Percentiles rank a stretch among this genome's conserved stretches.
Conservation (phyloP, 1,139 yeast genomes). For the Pneumocystis murina region DNA sequence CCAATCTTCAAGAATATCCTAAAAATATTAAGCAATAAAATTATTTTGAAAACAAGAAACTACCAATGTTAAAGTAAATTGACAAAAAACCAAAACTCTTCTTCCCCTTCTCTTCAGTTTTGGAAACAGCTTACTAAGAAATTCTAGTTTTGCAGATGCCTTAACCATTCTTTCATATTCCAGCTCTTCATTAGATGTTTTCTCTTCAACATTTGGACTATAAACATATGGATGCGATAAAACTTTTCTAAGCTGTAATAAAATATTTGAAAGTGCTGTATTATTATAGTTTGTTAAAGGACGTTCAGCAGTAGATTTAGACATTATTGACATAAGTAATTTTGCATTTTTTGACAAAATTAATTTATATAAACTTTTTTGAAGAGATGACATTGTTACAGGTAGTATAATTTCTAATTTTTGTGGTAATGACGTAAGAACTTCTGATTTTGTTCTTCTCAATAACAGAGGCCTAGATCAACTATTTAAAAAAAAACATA, state of each 20-base stretch:
- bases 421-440: constrained; percentile 14
- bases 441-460: constrained; percentile 16
- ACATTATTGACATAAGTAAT: constrained; percentile 13
- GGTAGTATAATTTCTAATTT: constrained; percentile 17
- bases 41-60: constrained; percentile 82
- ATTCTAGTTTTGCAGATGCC: constrained; percentile 53
- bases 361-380: constrained; percentile 14
- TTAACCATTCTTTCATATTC: constrained; percentile 10
- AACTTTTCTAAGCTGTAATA: constrained; percentile 15
- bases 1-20: constrained; percentile 47
- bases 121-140: constrained; percentile 58
- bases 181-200: constrained; percentile 8
- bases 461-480: constrained; percentile 13
- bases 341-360: constrained; percentile 15
- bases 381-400: constrained; percentile 14
- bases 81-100: constrained; percentile 66
- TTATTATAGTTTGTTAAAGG: background rate
- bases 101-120: constrained; percentile 64
- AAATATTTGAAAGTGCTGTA: constrained; percentile 11
- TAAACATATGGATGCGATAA: constrained; percentile 17
- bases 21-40: constrained; percentile 48
- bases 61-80: constrained; percentile 47
- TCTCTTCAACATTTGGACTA: constrained; percentile 14
- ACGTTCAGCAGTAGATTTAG: constrained; percentile 3
- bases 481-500: background rate